Evolutionary conservation across 495 filamentous ascomycete genomes (phyloP).

Genomic region (Xylaria nigripes): DNA sequence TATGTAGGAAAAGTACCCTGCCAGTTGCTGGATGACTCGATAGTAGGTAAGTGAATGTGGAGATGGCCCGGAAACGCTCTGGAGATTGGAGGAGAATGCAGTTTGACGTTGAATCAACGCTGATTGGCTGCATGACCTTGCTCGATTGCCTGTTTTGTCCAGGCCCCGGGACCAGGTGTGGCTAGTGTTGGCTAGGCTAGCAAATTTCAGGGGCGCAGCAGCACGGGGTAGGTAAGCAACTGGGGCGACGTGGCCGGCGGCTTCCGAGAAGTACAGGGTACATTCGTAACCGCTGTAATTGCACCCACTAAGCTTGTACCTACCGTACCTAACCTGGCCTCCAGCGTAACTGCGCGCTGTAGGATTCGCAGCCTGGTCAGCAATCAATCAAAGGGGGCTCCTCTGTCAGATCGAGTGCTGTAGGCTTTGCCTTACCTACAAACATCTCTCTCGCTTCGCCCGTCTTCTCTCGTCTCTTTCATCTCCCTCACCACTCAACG

Average conservation of each 20-base stretch:
- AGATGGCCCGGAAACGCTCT: background rate
- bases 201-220: conserved; percentile 3
- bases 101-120: background rate
- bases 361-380: background rate
- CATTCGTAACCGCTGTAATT: too few species aligned
- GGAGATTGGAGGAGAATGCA: background rate
- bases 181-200: conserved; percentile 3
- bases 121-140: conserved; percentile 10
- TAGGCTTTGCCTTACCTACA: background rate
- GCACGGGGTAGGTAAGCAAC: background rate
- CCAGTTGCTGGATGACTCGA: too few species aligned
- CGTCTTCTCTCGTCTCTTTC: background rate
- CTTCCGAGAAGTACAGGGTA: too few species aligned
- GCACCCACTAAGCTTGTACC: too few species aligned
- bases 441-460: background rate
- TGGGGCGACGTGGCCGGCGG: conserved; percentile 3
- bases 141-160: conserved; percentile 10
- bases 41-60: background rate
- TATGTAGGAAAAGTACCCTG: too few species aligned
- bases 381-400: background rate
- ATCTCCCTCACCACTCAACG: background rate
- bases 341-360: background rate
- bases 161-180: background rate
- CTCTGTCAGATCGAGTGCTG: too few species aligned
- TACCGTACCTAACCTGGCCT: too few species aligned